Percentiles rank a stretch among this genome's conserved stretches.
Conservation (phyloP, 2,329 filamentous ascomycete species). For the Cadophora sp. region DNA sequence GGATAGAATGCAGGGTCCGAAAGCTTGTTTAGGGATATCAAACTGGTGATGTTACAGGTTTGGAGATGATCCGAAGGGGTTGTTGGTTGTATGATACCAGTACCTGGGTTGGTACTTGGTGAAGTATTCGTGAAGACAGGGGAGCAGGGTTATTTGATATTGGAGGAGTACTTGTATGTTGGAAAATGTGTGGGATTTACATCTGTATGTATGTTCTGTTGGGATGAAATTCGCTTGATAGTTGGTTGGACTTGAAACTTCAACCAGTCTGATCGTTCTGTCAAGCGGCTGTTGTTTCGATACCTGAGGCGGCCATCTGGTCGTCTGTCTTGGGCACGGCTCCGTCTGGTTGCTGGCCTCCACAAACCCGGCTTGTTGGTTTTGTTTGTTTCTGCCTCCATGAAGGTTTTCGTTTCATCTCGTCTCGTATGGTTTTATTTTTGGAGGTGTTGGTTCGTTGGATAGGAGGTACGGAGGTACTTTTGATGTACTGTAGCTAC, state of each 20-base stretch:
- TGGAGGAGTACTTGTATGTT: no score
- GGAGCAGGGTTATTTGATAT: no score
- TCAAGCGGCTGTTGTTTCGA: background rate
- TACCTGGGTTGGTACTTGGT: no score
- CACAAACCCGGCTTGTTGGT: background rate
- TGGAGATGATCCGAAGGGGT: no score
- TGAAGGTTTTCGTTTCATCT: background rate
- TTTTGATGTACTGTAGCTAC: background rate
- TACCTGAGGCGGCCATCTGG: background rate
- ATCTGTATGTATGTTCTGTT: no score
- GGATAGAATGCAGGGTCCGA: no score
- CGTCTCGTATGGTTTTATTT: background rate
- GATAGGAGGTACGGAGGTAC: background rate
- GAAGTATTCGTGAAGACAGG: no score
- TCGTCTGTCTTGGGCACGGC: background rate
- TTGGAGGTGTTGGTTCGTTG: background rate
- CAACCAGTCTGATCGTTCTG: no score
- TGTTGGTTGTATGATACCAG: no score
- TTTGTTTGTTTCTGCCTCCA: background rate
- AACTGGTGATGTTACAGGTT: no score
- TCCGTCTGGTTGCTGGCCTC: background rate
- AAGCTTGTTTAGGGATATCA: no score
- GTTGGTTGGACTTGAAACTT: background rate
- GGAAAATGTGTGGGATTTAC: no score
- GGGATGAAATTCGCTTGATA: background rate